Percentiles rank a stretch among this genome's conserved stretches.
Evolutionary conservation across 2,329 filamentous ascomycete genomes (phyloP).

Genomic region (Ciborinia camelliae): DNA sequence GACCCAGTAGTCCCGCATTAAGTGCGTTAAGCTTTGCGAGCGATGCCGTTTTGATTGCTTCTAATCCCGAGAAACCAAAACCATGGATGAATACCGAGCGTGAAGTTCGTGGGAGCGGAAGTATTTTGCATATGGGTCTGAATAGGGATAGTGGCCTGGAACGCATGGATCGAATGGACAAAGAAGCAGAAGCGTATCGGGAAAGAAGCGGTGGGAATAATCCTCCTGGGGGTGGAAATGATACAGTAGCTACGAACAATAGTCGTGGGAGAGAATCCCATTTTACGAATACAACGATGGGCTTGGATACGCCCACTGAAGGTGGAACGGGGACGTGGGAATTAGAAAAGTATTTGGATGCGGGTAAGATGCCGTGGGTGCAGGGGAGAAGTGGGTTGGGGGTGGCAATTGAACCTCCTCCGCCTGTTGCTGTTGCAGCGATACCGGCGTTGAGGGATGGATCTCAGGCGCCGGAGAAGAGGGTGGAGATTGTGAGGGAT

Average conservation of each 20-base stretch:
- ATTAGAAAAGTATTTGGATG: constrained; percentile 10
- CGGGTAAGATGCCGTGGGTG: neutral
- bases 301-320: constrained; percentile 2
- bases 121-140: constrained; percentile 11
- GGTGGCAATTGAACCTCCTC: neutral
- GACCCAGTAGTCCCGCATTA: neutral
- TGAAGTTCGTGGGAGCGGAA: constrained; percentile 6
- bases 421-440: neutral
- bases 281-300: constrained; percentile 4
- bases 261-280: neutral
- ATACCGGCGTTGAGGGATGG: neutral
- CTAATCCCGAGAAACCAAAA: neutral
- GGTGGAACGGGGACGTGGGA: constrained; percentile 13
- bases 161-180: constrained; percentile 7
- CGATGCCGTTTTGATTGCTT: neutral
- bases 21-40: constrained; percentile 9
- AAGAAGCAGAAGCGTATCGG: constrained; percentile 11
- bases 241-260: neutral
- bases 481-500: neutral
- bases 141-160: neutral
- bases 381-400: constrained; percentile 1
- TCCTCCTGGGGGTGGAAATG: neutral
- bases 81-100: constrained; percentile 2
- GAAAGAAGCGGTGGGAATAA: neutral
- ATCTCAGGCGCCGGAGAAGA: neutral